Conservation (phyloP, 805 yeast species). For the Ogataea nitratoaversa region DNA sequence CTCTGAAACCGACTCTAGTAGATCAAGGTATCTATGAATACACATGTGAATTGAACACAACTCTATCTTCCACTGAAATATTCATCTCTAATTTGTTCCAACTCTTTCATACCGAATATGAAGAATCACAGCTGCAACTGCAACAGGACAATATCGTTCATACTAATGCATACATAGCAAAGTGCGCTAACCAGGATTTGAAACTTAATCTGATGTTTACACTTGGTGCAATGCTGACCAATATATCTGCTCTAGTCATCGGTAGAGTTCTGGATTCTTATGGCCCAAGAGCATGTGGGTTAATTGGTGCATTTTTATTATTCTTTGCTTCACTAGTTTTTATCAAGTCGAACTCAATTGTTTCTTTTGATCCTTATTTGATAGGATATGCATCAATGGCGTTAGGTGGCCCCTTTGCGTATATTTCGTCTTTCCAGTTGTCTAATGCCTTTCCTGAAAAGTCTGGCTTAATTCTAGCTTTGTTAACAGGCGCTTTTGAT, state of each 20-base stretch:
- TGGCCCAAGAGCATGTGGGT: conserved; percentile 53
- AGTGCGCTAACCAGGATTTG: conserved; percentile 50
- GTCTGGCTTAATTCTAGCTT: conserved; percentile 49
- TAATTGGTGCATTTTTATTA: conserved; percentile 45
- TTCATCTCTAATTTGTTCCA: conserved; percentile 3
- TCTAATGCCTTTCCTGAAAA: conserved; percentile 53
- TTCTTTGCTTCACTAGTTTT: conserved; percentile 43
- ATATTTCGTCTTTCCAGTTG: conserved; percentile 52
- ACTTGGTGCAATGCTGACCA: conserved; percentile 52
- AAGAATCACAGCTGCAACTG: too few relatives aligned
- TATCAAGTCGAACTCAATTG: conserved; percentile 33
- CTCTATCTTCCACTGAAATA: conserved; percentile 7
- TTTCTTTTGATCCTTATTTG: conserved; percentile 45
- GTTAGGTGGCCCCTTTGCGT: conserved; percentile 55
- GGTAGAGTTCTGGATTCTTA: conserved; percentile 45
- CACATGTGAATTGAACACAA: conserved; percentile 31
- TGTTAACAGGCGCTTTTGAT: conserved; percentile 56
- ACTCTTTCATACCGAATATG: too few relatives aligned
- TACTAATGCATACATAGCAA: conserved; percentile 31
- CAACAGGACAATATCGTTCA: conserved; percentile 5
- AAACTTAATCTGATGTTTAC: conserved; percentile 57
- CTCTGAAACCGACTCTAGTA: conserved; percentile 49
- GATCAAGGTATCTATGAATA: conserved; percentile 44
- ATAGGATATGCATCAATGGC: conserved; percentile 51
- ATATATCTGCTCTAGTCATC: conserved; percentile 48